A percentile compares a stretch with the other conserved stretches of the same genome.
These are phyloP conservation scores for Neurospora sp. DNA, from an alignment of 2,329 filamentous ascomycete genomes.

Conservation along the genomic window DNA sequence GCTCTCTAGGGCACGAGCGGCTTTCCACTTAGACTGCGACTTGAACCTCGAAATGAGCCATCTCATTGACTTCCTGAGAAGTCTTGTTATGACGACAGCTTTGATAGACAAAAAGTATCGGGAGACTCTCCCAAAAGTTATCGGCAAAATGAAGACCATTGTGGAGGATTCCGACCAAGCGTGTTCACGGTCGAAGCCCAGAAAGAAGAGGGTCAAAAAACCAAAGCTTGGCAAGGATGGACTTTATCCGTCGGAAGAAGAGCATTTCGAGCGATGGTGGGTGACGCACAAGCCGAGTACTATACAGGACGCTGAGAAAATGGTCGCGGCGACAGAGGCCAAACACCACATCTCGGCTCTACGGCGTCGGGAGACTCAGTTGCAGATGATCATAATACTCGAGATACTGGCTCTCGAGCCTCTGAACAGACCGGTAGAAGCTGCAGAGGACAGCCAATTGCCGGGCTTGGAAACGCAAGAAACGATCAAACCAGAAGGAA, in stretches of 20 bases:
- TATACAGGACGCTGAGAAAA: constrained; percentile 37
- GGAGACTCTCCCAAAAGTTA: constrained; percentile 55
- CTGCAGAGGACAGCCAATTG: constrained; percentile 35
- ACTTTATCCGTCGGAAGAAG: constrained; percentile 57
- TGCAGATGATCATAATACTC: constrained; percentile 71
- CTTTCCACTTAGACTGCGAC: constrained; percentile 56
- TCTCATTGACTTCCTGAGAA: constrained; percentile 58
- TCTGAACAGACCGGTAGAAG: constrained; percentile 29
- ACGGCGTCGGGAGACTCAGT: constrained; percentile 65
- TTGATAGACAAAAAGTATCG: constrained; percentile 72
- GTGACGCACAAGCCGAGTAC: constrained; percentile 39
- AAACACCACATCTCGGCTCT: constrained; percentile 56
- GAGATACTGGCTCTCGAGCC: constrained; percentile 66
- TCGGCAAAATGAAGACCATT: constrained; percentile 45
- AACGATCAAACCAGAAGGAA: constrained; percentile 23
- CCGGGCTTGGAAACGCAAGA: constrained; percentile 33
- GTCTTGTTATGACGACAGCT: constrained; percentile 54
- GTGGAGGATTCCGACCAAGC: constrained; percentile 46
- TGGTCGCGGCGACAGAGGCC: constrained; percentile 40
- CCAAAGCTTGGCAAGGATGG: constrained; percentile 59
- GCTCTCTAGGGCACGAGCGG: constrained; percentile 62
- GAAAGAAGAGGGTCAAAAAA: constrained; percentile 49
- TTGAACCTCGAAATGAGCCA: constrained; percentile 51
- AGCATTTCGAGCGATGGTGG: constrained; percentile 64
- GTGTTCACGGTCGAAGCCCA: constrained; percentile 26